phyloP scores from a whole-genome alignment of 1,139 yeast species.

The Blastobotrys elegans region DNA sequence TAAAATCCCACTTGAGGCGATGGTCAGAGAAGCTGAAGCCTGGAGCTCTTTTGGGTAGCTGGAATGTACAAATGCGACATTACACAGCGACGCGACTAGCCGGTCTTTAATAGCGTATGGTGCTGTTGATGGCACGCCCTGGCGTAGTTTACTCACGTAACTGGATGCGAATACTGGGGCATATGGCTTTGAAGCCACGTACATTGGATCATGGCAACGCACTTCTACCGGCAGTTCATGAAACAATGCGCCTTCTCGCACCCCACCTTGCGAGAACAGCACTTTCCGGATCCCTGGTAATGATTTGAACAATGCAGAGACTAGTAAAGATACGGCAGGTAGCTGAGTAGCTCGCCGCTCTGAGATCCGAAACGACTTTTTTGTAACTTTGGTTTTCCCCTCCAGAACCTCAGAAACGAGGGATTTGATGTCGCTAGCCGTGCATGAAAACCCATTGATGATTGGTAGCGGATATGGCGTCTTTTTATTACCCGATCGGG shows the following conservation, averaged over 20 bases:
- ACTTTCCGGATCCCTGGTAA: conserved; percentile 55
- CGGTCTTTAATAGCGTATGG: conserved; percentile 54
- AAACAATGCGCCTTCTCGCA: conserved; percentile 63
- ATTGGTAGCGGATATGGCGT: conserved; percentile 41
- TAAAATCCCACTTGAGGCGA: conserved; percentile 62
- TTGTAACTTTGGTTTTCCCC: conserved; percentile 17
- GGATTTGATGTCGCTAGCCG: conserved; percentile 43
- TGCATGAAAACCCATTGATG: conserved; percentile 58
- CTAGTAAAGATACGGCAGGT: conserved; percentile 59
- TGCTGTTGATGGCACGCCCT: conserved; percentile 48
- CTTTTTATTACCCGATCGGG: conserved; percentile 40
- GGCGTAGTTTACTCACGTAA: conserved; percentile 45
- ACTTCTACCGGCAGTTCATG: conserved; percentile 51
- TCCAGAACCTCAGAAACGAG: conserved; percentile 20
- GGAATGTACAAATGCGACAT: conserved; percentile 64
- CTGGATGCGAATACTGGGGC: conserved; percentile 55
- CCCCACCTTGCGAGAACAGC: conserved; percentile 66
- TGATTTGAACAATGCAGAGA: conserved; percentile 53
- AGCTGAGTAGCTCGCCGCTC: conserved; percentile 56
- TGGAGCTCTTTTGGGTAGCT: conserved; percentile 67
- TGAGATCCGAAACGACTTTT: conserved; percentile 52
- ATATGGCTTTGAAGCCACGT: conserved; percentile 59
- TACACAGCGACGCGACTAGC: conserved; percentile 61
- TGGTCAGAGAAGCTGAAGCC: conserved; percentile 62
- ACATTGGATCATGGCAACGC: conserved; percentile 56